Percentiles rank a stretch among this genome's conserved stretches.
These are phyloP conservation scores for Hysterangium stoloniferum DNA, from an alignment of 768 basidiomycete genomes.

Conservation along the genomic window DNA sequence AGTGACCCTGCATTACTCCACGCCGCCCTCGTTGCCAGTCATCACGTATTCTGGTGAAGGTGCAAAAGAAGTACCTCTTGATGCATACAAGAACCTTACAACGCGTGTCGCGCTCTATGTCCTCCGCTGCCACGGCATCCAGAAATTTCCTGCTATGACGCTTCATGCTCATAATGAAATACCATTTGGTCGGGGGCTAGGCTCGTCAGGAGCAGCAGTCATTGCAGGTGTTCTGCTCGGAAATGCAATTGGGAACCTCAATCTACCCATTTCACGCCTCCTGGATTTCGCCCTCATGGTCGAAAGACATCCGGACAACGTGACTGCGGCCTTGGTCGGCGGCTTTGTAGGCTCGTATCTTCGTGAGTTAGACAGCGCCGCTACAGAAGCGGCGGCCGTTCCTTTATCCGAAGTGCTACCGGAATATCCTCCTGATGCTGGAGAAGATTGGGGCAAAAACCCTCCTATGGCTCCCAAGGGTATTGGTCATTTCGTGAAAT, in stretches of 20 bases:
- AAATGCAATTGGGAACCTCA: constrained; percentile 68
- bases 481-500: constrained; percentile 91
- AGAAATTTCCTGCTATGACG: constrained; percentile 66
- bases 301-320: constrained; percentile 97
- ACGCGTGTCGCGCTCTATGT: constrained; percentile 98
- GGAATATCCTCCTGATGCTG: constrained; percentile 90
- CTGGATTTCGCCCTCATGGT: constrained; percentile 99
- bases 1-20: constrained; percentile 38
- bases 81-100: constrained; percentile 93
- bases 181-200: constrained; percentile 94
- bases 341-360: constrained; percentile 97
- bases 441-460: constrained; percentile 81
- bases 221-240: constrained; percentile 93
- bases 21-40: constrained; percentile 31
- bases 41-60: constrained; percentile 86
- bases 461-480: constrained; percentile 84
- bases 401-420: constrained; percentile 94
- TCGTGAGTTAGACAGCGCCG: constrained; percentile 75
- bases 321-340: constrained; percentile 93
- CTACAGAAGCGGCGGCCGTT: constrained; percentile 78
- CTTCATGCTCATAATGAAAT: constrained; percentile 88
- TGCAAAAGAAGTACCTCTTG: constrained; percentile 81
- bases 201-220: constrained; percentile 98
- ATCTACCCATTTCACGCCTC: constrained; percentile 60
- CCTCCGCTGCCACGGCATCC: constrained; percentile 77